A percentile compares a stretch with the other conserved stretches of the same genome.
Conservation (phyloP, 2,329 filamentous ascomycete species). For the Xylaria sp. region DNA sequence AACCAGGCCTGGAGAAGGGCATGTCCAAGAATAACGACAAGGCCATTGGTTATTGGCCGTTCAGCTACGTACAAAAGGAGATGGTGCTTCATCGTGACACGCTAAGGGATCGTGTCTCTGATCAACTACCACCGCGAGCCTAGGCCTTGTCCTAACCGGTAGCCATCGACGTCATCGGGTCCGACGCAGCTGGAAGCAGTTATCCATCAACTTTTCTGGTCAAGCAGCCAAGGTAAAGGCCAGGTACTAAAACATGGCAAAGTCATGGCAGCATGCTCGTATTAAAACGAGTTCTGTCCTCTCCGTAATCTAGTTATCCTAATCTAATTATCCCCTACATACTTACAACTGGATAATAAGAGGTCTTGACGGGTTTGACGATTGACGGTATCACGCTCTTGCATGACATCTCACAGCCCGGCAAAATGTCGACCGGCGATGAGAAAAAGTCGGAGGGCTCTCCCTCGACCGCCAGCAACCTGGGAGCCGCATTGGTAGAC, state of each 20-base stretch:
- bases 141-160: constrained; percentile 7
- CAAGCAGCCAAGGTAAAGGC: neutral
- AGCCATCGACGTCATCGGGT: constrained; percentile 24
- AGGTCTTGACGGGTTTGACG: neutral
- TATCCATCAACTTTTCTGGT: neutral
- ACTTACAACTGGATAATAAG: constrained; percentile 1
- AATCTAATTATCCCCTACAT: too few relatives aligned
- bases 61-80: neutral
- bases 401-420: neutral
- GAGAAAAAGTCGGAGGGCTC: constrained; percentile 5
- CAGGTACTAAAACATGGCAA: constrained; percentile 18
- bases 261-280: constrained; percentile 2
- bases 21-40: constrained; percentile 14
- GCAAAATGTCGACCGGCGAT: constrained; percentile 19
- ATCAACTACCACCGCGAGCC: constrained; percentile 4
- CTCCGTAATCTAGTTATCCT: neutral
- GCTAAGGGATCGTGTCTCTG: constrained; percentile 13
- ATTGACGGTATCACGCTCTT: neutral
- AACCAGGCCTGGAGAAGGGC: constrained; percentile 4
- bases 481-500: constrained; percentile 33
- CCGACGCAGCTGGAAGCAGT: neutral
- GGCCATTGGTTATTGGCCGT: constrained; percentile 5
- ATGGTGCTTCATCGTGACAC: constrained; percentile 2
- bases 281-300: neutral
- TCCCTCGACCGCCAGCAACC: constrained; percentile 15